Base-by-base conservation (phyloP, 352 stramenopile species). In the Pythium aristosporum region DNA sequence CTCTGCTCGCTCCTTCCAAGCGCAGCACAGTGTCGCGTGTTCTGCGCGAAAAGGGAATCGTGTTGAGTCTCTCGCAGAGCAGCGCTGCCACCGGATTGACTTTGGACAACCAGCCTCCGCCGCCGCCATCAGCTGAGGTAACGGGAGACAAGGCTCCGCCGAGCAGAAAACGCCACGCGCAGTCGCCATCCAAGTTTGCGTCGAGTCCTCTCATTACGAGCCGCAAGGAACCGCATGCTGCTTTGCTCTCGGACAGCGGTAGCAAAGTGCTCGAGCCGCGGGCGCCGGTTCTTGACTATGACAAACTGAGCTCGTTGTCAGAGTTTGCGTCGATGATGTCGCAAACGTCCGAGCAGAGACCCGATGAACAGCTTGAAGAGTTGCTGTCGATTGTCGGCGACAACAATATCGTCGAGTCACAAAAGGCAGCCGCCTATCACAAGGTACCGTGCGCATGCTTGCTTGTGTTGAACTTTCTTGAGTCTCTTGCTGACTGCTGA, bases 1-100 rank as follows among this genome's bases (percentile, higher is more conserved):
- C 74, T 8, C 49, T 89, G 15, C 68, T 92, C 4, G 69, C 84
- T 16, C 84, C 84, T 8, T 77, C 75, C 0, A 91, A 89, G 64
- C 75, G 84, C 3, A 71, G 71, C 25, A 64, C 76, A 6, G 39
- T 92, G 18, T 63, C 73, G 9, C 83, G 84, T 23, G 52, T 90
- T 34, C 64, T 92, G 2, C 85, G 85, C 52, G 68, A 73, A 1
- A 77, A 82, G 37, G 83, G 79, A 15, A 85, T 92, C 47, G 68
- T 87, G 34, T 36, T 71, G 34, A 71, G 57, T 21, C 41, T 69
- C 6, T 23, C 53, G 6, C 61, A 59, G 59, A 41, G 42, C 10
- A 7, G 43, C n/a, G 18, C 30, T 15, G n/a, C 30, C 20, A 21
- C 12, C 28, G 16, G 37, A 15, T 20, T 36, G 36, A 34, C 34